Evolutionary conservation across 768 basidiomycete genomes (phyloP), one percentile per base, ranked within the genome.

Genomic region (Termitomyces sp.): DNA sequence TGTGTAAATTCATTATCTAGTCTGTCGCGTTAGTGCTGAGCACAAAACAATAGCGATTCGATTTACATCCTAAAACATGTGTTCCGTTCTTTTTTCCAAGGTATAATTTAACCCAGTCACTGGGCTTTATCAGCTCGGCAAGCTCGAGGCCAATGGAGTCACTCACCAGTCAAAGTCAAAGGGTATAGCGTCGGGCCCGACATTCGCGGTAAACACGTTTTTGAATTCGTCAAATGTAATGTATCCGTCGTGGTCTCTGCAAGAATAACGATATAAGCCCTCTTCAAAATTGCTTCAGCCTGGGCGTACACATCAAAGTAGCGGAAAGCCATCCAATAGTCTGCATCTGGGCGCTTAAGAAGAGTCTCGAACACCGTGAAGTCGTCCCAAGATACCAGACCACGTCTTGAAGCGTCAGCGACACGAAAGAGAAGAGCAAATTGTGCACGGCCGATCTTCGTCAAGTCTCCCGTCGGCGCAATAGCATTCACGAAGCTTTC

Each of bases 161-260:
- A 63, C 75, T 66, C 56, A 90, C 90, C 92, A 91, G 70, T 95
- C 90, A 72, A 96, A 98, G 73, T 98, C 85, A 70, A 98, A 98
- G 33, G 97, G 94, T 65, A 96, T 90, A 48, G 88, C 81, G 67
- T 88, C 89, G 43, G 82, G 78, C 33, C 82, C 88, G 65, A 88
- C 79, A 64, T 88, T 94, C 57, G 87, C 85, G 46, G 82, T 85
- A 70, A 97, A 92, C 57, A 94, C 94, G 56, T 83, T 84, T 74
- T 95, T 95, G 79, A 99, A 97, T 71, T 95, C 94, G 65, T 95
- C 88, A 70, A 90, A 96, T 40, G 88, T 85, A 71, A 99, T 96
- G 56, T 84, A 84, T 13, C 96, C 97, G n/a, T 92, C 90, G 60
- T 86, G 82, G 70, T 98, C 93, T 40, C 92, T 94, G 71, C 40